Evolutionary conservation across 1,284 basidiomycete species (phyloP).

Genomic region (Cutaneotrichosporon mucoides): DNA sequence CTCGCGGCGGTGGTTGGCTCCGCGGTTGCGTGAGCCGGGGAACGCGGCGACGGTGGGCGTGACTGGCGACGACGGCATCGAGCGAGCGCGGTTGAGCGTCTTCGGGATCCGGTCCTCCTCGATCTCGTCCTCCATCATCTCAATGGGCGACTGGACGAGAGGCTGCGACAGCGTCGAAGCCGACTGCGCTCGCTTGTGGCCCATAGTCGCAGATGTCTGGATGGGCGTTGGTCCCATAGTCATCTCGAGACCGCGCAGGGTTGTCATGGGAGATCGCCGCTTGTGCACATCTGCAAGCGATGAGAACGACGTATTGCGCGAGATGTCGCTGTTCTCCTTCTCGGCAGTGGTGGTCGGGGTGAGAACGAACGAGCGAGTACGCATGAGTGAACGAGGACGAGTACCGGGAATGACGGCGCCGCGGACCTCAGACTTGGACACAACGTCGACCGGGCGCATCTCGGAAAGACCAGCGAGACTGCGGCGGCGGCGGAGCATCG

Average conservation of each 20-base stretch:
- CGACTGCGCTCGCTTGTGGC: slow-evolving; percentile 2
- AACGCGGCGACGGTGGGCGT: not conserved
- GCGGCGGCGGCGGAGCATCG: slow-evolving; percentile 35
- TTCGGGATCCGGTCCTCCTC: not conserved
- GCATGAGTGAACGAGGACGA: slow-evolving; percentile 1
- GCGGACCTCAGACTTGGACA: slow-evolving; percentile 7
- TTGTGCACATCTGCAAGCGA: slow-evolving; percentile 6
- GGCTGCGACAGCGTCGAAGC: not conserved
- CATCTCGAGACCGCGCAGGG: slow-evolving; percentile 6
- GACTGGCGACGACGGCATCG: slow-evolving; percentile 1
- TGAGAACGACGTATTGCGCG: slow-evolving; percentile 14
- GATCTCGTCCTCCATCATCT: not conserved
- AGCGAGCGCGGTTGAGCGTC: slow-evolving; percentile 1
- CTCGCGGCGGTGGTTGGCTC: no score
- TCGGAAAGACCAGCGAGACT: slow-evolving; percentile 28
- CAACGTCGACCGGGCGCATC: slow-evolving; percentile 10
- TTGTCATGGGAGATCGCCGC: not conserved
- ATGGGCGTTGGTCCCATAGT: not conserved
- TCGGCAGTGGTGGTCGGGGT: not conserved
- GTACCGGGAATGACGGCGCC: slow-evolving; percentile 4
- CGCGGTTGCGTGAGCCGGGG: not conserved
- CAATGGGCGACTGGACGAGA: not conserved
- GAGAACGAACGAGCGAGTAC: not conserved
- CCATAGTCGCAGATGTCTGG: not conserved
- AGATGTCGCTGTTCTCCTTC: slow-evolving; percentile 2